These are phyloP conservation scores for Sinapis alba DNA, from an alignment of 441 rosid species.

Conservation along the genomic window DNA sequence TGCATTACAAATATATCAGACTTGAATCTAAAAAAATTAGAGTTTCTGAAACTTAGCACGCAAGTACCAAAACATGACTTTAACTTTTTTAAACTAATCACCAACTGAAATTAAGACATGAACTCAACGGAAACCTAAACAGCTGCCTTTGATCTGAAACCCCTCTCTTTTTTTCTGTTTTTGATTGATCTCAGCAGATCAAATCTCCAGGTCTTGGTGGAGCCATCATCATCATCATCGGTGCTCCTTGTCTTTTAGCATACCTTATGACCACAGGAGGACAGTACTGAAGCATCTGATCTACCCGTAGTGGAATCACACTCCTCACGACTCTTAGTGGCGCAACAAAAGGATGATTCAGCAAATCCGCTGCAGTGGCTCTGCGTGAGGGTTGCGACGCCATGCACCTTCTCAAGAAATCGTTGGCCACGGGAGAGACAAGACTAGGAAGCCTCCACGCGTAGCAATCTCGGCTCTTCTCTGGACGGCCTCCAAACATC, in stretches of 20 bases:
- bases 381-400: neutral
- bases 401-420: neutral
- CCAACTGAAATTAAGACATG: neutral
- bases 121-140: neutral
- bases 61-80: neutral
- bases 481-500: slow-evolving; percentile 6
- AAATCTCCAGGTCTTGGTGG: neutral
- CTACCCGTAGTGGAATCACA: neutral
- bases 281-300: neutral
- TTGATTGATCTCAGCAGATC: neutral
- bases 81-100: neutral
- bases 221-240: neutral
- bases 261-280: neutral
- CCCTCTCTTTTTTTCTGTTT: too few relatives aligned
- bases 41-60: neutral
- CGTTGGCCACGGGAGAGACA: neutral
- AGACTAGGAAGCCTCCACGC: slow-evolving; percentile 2
- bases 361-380: neutral
- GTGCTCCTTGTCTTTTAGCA: neutral
- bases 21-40: neutral
- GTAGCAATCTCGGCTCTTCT: neutral
- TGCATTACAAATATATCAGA: neutral
- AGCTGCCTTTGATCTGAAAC: neutral
- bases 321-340: neutral
- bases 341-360: slow-evolving; percentile 5